Evolutionary conservation across 139 green algal species (phyloP), one percentile per base, ranked within the genome.

Genomic region (Yamagishiella unicocca): DNA sequence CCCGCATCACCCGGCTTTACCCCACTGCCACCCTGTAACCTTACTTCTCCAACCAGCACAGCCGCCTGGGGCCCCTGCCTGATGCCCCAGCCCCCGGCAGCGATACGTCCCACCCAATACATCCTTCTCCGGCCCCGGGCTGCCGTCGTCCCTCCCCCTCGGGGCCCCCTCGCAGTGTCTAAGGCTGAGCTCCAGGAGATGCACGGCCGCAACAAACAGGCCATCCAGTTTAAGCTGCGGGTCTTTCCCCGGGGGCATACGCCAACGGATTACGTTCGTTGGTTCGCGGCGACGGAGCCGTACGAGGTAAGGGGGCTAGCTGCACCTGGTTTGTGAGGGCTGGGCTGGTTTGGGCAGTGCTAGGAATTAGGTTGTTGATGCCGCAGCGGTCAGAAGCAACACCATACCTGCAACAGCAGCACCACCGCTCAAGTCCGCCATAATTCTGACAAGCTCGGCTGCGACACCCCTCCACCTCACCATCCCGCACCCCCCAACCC

Each of bases 161-260:
- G 12, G 50, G 17, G 22, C 54, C 4, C 38, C 19, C 12, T 38
- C 25, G 25, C 64, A 87, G 87, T 81, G 31, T 50, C 27, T 53
- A 91, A 91, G 68, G 42, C 55, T 4, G 29, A 88, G 58, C 76
- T 91, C 42, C 21, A 43, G 22, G 0, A 6, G 2, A 50, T 87
- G 72, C 61, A 80, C 45, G 67, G 67, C 17, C 37, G 79, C 70
- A 67, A 72, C 37, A 88, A 90, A 62, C 8, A 22, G 19, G 50
- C 88, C 35, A 81, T 88, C 31, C 89, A 92, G 71, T 92, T 92
- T 61, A 92, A 92, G 62, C 79, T 90, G 68, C 86, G 88, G 31
- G 89, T 92, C 21, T 92, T 92, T 38, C 84, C 79, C 10, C 77
- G 89, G 4, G 89, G 89, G 33, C 89, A 92, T 79, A 90, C 89